phyloP scores from a whole-genome alignment of 768 basidiomycete genomes.

The Mycena albidolilacea region DNA sequence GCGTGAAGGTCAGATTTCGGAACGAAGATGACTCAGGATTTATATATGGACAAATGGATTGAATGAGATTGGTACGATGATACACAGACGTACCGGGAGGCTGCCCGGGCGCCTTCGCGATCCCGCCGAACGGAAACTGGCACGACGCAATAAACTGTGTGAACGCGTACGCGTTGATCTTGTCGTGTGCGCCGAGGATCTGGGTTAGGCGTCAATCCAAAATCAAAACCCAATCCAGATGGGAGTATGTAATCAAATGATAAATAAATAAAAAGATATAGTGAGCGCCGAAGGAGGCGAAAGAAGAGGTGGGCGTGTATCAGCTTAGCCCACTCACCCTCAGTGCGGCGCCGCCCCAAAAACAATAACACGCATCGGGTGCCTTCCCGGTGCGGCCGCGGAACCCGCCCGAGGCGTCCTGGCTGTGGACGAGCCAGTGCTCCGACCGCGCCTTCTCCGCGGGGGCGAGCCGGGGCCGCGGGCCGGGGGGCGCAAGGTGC shows the following conservation, averaged over 20 bases:
- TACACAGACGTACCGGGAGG: conserved; percentile 72
- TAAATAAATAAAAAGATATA: not conserved
- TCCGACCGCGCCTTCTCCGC: conserved; percentile 69
- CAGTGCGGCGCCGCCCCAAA: conserved; percentile 92
- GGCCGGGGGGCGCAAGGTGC: conserved; percentile 60
- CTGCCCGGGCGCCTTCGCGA: conserved; percentile 87
- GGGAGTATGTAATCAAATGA: too few relatives aligned
- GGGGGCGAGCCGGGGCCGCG: conserved; percentile 48
- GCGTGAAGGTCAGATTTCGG: not conserved
- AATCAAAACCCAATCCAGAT: too few relatives aligned
- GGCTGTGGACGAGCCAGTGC: conserved; percentile 85
- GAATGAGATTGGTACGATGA: too few relatives aligned
- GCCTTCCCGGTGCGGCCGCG: conserved; percentile 91
- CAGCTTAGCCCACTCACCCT: conserved; percentile 61
- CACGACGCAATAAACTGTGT: conserved; percentile 77
- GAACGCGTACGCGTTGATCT: conserved; percentile 72
- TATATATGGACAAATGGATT: too few relatives aligned
- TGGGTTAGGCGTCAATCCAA: conserved; percentile 45
- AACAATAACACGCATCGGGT: conserved; percentile 95
- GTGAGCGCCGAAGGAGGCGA: not conserved
- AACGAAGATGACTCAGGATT: not conserved
- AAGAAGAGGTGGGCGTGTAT: not conserved
- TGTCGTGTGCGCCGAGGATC: conserved; percentile 76
- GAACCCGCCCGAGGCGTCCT: conserved; percentile 83
- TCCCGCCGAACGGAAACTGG: conserved; percentile 92